Evolutionary conservation across 441 rosid species (phyloP).

Genomic region (Euphorbia corollata): DNA sequence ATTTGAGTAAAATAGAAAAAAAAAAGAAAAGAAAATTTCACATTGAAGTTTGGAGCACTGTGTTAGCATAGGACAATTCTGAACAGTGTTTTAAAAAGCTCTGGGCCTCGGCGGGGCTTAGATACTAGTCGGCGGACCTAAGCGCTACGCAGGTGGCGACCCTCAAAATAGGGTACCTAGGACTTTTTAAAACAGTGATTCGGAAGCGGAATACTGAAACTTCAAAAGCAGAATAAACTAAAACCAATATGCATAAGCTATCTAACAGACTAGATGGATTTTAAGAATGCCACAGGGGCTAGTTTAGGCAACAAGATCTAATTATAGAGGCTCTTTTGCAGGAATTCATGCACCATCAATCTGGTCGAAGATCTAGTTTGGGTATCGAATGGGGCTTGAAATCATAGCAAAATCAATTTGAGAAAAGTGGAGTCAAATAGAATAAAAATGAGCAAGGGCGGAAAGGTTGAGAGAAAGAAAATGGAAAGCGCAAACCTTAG

Average conservation of each 20-base stretch:
- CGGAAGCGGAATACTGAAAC: background rate
- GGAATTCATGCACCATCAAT: background rate
- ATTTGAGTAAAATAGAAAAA: too few species aligned
- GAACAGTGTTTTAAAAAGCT: too few species aligned
- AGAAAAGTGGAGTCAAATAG: background rate
- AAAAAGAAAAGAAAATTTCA: too few species aligned
- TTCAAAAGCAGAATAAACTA: background rate
- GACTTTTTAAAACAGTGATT: too few species aligned
- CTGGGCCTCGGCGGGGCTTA: too few species aligned
- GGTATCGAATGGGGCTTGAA: background rate
- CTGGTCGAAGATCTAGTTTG: background rate
- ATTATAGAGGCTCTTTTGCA: background rate
- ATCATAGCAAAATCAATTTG: background rate
- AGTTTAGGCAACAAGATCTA: background rate
- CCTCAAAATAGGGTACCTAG: too few species aligned
- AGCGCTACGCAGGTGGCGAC: too few species aligned
- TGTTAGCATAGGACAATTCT: background rate
- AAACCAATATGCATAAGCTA: background rate
- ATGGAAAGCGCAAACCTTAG: slow-evolving; percentile 25
- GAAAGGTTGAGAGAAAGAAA: background rate
- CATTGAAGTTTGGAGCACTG: background rate
- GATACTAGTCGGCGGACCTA: too few species aligned
- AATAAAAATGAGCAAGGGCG: too few species aligned
- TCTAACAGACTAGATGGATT: background rate
- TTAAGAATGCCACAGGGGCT: background rate